These are phyloP conservation scores for Styphnolobium japonicum DNA, from an alignment of 306 rosid genomes.

Conservation along the genomic window DNA sequence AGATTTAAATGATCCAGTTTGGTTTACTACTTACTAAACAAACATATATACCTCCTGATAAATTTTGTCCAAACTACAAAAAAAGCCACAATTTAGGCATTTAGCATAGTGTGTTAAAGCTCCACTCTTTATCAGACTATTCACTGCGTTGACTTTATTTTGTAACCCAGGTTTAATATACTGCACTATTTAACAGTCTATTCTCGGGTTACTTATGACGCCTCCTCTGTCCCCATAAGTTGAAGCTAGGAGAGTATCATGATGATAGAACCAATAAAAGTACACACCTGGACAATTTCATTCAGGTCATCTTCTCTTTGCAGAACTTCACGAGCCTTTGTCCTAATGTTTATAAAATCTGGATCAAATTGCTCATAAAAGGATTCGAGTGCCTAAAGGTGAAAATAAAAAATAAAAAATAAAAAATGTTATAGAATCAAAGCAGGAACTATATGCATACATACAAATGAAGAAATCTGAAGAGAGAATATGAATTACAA, in stretches of 20 bases:
- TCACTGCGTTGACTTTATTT: background rate
- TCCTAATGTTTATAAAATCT: constrained; percentile 95
- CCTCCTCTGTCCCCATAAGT: background rate
- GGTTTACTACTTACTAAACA: constrained; percentile 2
- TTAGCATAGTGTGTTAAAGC: constrained; percentile 5
- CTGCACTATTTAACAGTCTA: background rate
- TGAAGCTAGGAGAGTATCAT: constrained; percentile 13
- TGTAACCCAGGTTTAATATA: constrained; percentile 10
- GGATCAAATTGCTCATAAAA: constrained; percentile 96
- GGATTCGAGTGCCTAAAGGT: constrained; percentile 80
- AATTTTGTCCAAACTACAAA: constrained; percentile 17
- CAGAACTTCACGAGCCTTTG: constrained; percentile 95
- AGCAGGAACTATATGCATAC: constrained; percentile 12
- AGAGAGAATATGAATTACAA: background rate
- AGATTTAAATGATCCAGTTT: constrained; percentile 6
- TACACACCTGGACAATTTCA: constrained; percentile 92
- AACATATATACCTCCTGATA: background rate
- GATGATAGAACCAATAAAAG: constrained; percentile 2
- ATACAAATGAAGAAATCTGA: constrained; percentile 13
- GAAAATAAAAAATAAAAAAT: background rate
- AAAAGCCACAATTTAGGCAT: constrained; percentile 12
- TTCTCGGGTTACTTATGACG: constrained; percentile 9
- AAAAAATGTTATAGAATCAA: background rate
- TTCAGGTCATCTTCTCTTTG: constrained; percentile 99
- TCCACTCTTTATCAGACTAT: constrained; percentile 10